Evolutionary conservation across 2,329 filamentous ascomycete genomes (phyloP), one percentile per base, ranked within the genome.

Genomic region (Exophiala sp.): DNA sequence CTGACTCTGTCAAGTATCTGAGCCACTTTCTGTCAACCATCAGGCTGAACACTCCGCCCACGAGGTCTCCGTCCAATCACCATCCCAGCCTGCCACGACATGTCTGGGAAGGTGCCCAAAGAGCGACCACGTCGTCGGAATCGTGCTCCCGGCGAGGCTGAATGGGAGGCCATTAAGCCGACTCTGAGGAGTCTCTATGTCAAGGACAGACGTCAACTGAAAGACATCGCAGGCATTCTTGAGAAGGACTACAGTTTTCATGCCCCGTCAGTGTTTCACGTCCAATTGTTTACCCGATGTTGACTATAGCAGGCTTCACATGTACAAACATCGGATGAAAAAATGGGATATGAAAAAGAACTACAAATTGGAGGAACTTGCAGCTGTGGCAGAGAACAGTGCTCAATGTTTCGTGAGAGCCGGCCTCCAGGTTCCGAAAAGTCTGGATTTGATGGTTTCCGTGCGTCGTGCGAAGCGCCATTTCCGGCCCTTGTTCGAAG

Each of bases 201-300:
- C 57, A 79, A 82, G 50, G 82, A 91, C 68, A 80, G 80, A 10
- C 46, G 42, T 21, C 78, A 80, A 23, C 69, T 89, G 48, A 79
- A 84, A 60, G 80, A 89, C 58, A 83, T 91, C 27, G 83, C 86
- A 71, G 74, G 81, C 13, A 81, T 82, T 62, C 82, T 88, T 74
- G 79, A 74, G 57, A 70, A 70, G 51, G 71, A 76, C 51, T 74
- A 84, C 70, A 75, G 79, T 53, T 88, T 89, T 66, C 73, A 79
- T 24, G 85, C 86, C 18, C 86, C 85, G 55, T 58, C 30, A 35
- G 52, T 42, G 3, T 23, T 22, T 11, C 18, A 14, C 7, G 9
- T 16, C 24, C 13, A 10, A 14, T 14, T 6, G 2, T 14, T 5
- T 22, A 21, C n/a, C 23, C 30, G 30, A n/a, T 22, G 10, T 37